Base-by-base conservation (phyloP, 495 filamentous ascomycete genomes). In the Beverwykella pulmonaria region DNA sequence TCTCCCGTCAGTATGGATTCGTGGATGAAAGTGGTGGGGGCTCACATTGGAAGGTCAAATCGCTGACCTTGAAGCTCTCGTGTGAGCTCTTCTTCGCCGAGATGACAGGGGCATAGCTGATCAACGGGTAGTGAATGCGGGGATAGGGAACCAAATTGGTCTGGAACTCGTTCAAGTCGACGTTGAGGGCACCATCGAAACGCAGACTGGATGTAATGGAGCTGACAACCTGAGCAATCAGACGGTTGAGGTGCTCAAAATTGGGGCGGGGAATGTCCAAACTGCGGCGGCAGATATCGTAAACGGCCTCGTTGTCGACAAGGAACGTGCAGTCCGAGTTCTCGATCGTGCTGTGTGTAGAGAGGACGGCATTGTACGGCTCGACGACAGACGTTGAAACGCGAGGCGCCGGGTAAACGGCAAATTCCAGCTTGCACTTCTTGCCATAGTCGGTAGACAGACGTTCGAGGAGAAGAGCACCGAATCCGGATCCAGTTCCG, bases 351-450 rank as follows among this genome's bases (percentile, higher is more conserved):
- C 90, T 93, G 83, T 96, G 92, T 57, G 92, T 96, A 52, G 89
- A 91, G 36, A 96, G 83, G 61, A 96, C 91, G 53, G 92, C 90
- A 74, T 96, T 96, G 86, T 96, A 96, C 17, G 92, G 92, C 84
- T 96, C 92, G 30, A 95, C 92, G 49, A 96, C 91, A 19, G 92
- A 90, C 39, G 90, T 93, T 6, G 92, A 91, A 47, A 93, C 88
- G 50, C 89, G 88, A 47, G 91, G 91, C 32, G 92, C 88, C 22
- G 92, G 92, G 79, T 95, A 96, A 71, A 96, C 86, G 49, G 90
- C 86, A 78, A 96, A 96, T 77, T 96, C 92, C 50, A 96, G 88
- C 83, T 96, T 96, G 81, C 86, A 91, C 84, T 96, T 96, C 87
- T 94, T 95, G 77, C 88, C 90, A 74, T 93, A 96, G 77, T 95